Conservation (phyloP, 371 early-diverging fungal species). For the Umbelopsis sp. region DNA sequence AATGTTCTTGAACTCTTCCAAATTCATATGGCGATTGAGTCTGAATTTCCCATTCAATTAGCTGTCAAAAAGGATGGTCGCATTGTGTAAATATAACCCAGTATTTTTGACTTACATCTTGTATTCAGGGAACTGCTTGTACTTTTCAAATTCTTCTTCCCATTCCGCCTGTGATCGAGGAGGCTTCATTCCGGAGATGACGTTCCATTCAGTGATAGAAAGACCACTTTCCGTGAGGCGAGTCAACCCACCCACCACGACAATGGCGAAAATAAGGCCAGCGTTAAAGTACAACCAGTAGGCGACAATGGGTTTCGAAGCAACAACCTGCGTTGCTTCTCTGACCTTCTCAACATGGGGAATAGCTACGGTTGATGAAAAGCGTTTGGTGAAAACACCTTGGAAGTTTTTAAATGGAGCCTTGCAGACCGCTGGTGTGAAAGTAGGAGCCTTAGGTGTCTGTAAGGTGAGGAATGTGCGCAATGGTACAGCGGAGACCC, state of each 20-base stretch:
- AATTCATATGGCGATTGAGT: constrained; percentile 85
- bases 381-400: not conserved
- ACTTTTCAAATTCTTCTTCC: constrained; percentile 94
- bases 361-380: constrained; percentile 1
- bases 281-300: constrained; percentile 92
- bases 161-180: constrained; percentile 89
- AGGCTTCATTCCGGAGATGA: constrained; percentile 91
- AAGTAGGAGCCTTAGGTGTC: not conserved
- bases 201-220: constrained; percentile 96
- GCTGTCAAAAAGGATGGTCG: not conserved
- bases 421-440: not conserved
- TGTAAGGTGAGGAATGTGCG: not conserved
- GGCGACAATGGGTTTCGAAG: constrained; percentile 75
- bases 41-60: constrained; percentile 39
- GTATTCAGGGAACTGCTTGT: constrained; percentile 97
- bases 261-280: constrained; percentile 90
- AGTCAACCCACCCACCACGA: constrained; percentile 95
- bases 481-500: not conserved
- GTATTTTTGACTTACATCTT: constrained; percentile 65
- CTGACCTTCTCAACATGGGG: not conserved
- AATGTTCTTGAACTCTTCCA: constrained; percentile 94
- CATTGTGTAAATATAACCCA: too few species aligned
- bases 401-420: not conserved
- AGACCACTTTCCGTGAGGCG: constrained; percentile 95
- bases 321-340: constrained; percentile 22